A percentile compares a stretch with the other conserved stretches of the same genome.
These are phyloP conservation scores for Cryomyces minteri DNA, from an alignment of 495 filamentous ascomycete species.

Conservation along the genomic window DNA sequence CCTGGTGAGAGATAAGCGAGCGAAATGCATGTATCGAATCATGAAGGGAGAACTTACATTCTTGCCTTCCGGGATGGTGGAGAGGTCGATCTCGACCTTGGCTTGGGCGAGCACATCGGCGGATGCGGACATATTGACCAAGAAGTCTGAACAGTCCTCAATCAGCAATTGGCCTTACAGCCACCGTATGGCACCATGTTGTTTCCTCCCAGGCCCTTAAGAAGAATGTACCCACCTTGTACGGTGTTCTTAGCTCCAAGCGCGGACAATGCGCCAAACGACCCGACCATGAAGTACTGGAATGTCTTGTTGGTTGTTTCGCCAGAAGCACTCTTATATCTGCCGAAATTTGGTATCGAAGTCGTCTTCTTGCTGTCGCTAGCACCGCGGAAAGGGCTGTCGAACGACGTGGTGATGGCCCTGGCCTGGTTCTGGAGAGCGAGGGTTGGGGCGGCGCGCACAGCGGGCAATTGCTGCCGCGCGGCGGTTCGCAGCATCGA, in stretches of 20 bases:
- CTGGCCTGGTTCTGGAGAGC: conserved; percentile 9
- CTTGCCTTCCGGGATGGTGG: conserved; percentile 93
- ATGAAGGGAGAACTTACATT: conserved; percentile 47
- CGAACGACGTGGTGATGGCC: conserved; percentile 35
- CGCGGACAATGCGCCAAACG: conserved; percentile 76
- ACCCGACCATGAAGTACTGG: conserved; percentile 95
- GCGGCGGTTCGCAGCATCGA: conserved; percentile 18
- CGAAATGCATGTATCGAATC: neutral
- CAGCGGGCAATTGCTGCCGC: conserved; percentile 17
- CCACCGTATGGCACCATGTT: neutral
- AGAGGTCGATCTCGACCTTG: conserved; percentile 94
- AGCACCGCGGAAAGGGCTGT: conserved; percentile 30
- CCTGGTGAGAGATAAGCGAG: conserved; percentile 27
- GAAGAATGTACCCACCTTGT: conserved; percentile 48
- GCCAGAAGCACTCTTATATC: conserved; percentile 55
- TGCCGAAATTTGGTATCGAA: conserved; percentile 76
- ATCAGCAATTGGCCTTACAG: conserved; percentile 8
- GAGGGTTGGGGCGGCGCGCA: conserved; percentile 14
- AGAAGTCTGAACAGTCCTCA: conserved; percentile 51
- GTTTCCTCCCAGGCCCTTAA: conserved; percentile 2
- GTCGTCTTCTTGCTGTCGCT: conserved; percentile 24
- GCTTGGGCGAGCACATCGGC: conserved; percentile 97
- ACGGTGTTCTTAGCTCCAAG: conserved; percentile 93
- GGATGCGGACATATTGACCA: conserved; percentile 99
- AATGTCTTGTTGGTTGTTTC: conserved; percentile 64